Percentiles rank a stretch among this genome's conserved stretches.
Evolutionary conservation across 1,139 yeast species (phyloP).

Genomic region (Hanseniaspora gamundiae): DNA sequence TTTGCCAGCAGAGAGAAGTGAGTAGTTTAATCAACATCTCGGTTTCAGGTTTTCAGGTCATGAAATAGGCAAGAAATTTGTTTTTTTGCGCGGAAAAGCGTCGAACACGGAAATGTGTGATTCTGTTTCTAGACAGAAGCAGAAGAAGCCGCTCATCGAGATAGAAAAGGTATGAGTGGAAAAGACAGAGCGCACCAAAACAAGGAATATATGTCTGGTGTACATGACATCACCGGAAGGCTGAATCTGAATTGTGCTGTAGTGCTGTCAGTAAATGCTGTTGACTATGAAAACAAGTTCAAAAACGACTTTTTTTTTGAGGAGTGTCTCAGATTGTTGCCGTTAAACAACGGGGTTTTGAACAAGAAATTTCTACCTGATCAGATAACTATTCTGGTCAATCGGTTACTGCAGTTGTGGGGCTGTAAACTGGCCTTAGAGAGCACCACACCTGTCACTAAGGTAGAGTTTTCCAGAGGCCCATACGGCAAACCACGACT

Average conservation of each 20-base stretch:
- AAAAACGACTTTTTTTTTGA: conserved; percentile 23
- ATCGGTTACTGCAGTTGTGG: conserved; percentile 23
- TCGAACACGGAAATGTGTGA: too few species aligned
- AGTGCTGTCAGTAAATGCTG: neutral
- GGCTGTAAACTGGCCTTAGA: conserved; percentile 15
- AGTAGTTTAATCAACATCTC: too few species aligned
- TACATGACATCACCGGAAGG: too few species aligned
- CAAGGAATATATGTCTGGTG: too few species aligned
- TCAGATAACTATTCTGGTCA: conserved; percentile 22
- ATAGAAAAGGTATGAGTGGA: too few species aligned
- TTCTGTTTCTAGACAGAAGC: too few species aligned
- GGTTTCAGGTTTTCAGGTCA: too few species aligned
- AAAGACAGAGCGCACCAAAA: too few species aligned
- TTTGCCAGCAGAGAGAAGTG: too few species aligned
- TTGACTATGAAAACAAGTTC: neutral
- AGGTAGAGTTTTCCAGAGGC: conserved; percentile 17
- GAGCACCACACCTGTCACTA: conserved; percentile 7
- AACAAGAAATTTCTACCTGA: conserved; percentile 22
- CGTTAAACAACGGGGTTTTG: conserved; percentile 25
- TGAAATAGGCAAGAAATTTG: too few species aligned
- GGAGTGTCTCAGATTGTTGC: conserved; percentile 29
- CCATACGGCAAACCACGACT: conserved; percentile 33
- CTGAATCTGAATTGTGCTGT: neutral
- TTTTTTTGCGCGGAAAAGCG: too few species aligned
- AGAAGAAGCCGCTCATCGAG: too few species aligned